Evolutionary conservation across 768 basidiomycete species (phyloP).

Genomic region (Hebeloma cylindrosporum): DNA sequence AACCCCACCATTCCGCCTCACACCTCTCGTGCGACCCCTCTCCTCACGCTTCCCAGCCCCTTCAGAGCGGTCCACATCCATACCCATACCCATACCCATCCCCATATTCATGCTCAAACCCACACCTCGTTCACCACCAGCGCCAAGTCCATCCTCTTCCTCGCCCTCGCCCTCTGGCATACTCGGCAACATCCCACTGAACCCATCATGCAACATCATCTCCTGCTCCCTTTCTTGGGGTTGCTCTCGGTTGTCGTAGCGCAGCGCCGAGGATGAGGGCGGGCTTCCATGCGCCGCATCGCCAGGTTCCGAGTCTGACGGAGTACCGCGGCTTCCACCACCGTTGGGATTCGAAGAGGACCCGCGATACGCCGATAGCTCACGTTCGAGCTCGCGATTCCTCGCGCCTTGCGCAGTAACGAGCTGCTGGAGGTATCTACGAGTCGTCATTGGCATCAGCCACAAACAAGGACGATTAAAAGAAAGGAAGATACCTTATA

Average conservation of each 20-base stretch:
- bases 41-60: constrained; percentile 14
- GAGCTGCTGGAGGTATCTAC: constrained; percentile 80
- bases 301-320: no score
- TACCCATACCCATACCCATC: constrained; percentile 10
- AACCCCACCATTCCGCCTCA: constrained; percentile 13
- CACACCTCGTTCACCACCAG: no score
- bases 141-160: no score
- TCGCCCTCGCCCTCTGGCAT: constrained; percentile 33
- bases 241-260: neutral
- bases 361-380: constrained; percentile 50
- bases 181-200: constrained; percentile 26
- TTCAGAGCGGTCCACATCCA: constrained; percentile 15
- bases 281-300: no score
- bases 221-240: constrained; percentile 14
- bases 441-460: neutral
- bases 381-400: constrained; percentile 76
- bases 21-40: constrained; percentile 24
- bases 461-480: constrained; percentile 4
- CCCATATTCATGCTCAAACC: neutral
- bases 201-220: constrained; percentile 26
- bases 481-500: constrained; percentile 40
- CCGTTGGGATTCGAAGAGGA: constrained; percentile 12
- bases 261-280: constrained; percentile 1
- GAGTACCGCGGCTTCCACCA: constrained; percentile 17
- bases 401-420: constrained; percentile 76